These are phyloP conservation scores for Fraxinus quadrangulata DNA, from an alignment of 257 asterid species.

Conservation along the genomic window DNA sequence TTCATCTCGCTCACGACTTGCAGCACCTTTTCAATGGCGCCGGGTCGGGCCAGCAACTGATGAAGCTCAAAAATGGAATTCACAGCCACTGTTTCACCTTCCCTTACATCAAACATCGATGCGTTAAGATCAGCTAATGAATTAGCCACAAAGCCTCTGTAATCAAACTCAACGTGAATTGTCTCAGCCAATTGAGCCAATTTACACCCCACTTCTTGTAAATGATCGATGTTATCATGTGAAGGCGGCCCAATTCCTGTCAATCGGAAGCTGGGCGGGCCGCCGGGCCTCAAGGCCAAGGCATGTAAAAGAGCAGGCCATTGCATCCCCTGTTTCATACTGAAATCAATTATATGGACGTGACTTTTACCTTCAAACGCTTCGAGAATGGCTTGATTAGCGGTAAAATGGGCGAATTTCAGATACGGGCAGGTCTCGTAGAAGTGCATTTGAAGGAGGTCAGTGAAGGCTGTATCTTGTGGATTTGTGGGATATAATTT, in stretches of 20 bases:
- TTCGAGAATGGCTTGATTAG: constrained; percentile 88
- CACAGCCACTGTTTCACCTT: constrained; percentile 74
- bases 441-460: constrained; percentile 74
- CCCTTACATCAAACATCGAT: constrained; percentile 67
- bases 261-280: constrained; percentile 76
- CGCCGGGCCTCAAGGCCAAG: constrained; percentile 77
- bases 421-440: constrained; percentile 88
- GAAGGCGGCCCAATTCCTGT: constrained; percentile 87
- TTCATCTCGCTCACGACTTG: constrained; percentile 55
- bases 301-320: constrained; percentile 96
- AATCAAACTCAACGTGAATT: constrained; percentile 69
- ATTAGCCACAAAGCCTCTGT: constrained; percentile 65
- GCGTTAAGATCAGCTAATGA: constrained; percentile 74
- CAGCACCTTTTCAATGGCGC: constrained; percentile 62
- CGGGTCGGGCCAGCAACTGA: constrained; percentile 63
- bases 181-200: constrained; percentile 72
- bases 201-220: constrained; percentile 76
- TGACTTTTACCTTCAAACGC: constrained; percentile 62
- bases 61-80: constrained; percentile 87
- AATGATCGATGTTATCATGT: constrained; percentile 62
- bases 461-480: constrained; percentile 61
- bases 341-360: constrained; percentile 82
- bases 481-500: constrained; percentile 47
- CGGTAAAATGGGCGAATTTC: constrained; percentile 91
- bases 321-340: constrained; percentile 94